Evolutionary conservation across 805 yeast species (phyloP).

Genomic region (Saccharomycopsis sp.): DNA sequence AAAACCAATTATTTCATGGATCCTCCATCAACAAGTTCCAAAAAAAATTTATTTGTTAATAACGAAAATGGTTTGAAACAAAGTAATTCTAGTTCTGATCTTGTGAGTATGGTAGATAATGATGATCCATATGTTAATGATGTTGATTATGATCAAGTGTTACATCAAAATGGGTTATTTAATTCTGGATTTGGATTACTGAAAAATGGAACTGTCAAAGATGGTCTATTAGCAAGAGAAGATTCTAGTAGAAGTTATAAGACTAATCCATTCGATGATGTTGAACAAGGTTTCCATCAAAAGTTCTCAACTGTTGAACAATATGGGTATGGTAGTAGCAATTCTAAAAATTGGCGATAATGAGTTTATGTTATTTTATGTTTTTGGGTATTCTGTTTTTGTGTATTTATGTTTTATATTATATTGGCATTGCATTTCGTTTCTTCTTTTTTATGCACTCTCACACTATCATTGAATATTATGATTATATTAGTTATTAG

Average conservation of each 20-base stretch:
- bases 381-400: background rate
- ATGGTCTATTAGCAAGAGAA: background rate
- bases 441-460: background rate
- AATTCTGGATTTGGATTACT: constrained; percentile 13
- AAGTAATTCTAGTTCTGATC: constrained; percentile 3
- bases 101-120: constrained; percentile 12
- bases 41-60: too few species aligned
- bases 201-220: constrained; percentile 15
- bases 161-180: constrained; percentile 1
- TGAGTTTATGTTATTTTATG: background rate
- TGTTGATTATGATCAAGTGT: constrained; percentile 10
- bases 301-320: constrained; percentile 3
- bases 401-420: background rate
- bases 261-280: background rate
- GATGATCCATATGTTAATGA: constrained; percentile 8
- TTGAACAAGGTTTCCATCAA: constrained; percentile 3
- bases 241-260: too few species aligned
- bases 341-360: background rate
- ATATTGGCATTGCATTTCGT: background rate
- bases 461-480: too few species aligned
- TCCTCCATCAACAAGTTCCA: too few species aligned
- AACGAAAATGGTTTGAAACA: background rate
- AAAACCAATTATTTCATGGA: too few species aligned
- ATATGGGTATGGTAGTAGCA: constrained; percentile 1
- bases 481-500: too few species aligned